Evolutionary conservation across 2,329 filamentous ascomycete species (phyloP).

Genomic region (Aspergillus glaucus): DNA sequence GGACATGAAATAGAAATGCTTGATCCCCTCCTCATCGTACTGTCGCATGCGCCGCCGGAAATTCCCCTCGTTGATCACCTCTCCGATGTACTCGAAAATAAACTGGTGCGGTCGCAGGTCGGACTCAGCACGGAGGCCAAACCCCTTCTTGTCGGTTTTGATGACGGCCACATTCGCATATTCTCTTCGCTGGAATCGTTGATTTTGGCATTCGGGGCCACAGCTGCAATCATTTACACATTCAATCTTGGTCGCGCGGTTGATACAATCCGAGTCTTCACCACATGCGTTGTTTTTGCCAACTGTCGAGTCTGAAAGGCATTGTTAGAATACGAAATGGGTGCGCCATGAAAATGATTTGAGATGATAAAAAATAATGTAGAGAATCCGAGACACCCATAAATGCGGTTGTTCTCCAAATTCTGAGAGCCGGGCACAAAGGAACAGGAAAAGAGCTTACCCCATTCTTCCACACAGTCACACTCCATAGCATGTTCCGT

Average conservation of each 20-base stretch:
- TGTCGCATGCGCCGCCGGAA: slow-evolving; percentile 87
- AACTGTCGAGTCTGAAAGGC: slow-evolving; percentile 43
- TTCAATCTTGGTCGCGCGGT: slow-evolving; percentile 96
- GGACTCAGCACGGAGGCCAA: slow-evolving; percentile 74
- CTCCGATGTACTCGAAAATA: slow-evolving; percentile 96
- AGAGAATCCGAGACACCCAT: slow-evolving; percentile 2
- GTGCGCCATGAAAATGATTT: neutral
- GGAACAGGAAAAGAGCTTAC: slow-evolving; percentile 53
- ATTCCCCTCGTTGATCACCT: slow-evolving; percentile 88
- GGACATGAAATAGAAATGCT: slow-evolving; percentile 99
- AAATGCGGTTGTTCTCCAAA: neutral
- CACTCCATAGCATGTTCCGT: slow-evolving; percentile 93
- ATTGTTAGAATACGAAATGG: slow-evolving; percentile 20
- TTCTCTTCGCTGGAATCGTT: slow-evolving; percentile 83
- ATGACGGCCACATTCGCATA: slow-evolving; percentile 92
- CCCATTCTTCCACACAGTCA: slow-evolving; percentile 90
- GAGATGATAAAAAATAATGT: slow-evolving; percentile 2
- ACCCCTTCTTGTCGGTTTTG: slow-evolving; percentile 97
- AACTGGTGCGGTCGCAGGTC: slow-evolving; percentile 79
- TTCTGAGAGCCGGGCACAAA: neutral
- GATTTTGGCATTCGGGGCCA: slow-evolving; percentile 82
- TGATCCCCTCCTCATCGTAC: slow-evolving; percentile 94
- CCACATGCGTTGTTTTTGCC: slow-evolving; percentile 76
- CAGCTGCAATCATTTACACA: slow-evolving; percentile 84
- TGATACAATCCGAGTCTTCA: slow-evolving; percentile 97